phyloP scores from a whole-genome alignment of 805 yeast species.

The Blastobotrys parvus region DNA sequence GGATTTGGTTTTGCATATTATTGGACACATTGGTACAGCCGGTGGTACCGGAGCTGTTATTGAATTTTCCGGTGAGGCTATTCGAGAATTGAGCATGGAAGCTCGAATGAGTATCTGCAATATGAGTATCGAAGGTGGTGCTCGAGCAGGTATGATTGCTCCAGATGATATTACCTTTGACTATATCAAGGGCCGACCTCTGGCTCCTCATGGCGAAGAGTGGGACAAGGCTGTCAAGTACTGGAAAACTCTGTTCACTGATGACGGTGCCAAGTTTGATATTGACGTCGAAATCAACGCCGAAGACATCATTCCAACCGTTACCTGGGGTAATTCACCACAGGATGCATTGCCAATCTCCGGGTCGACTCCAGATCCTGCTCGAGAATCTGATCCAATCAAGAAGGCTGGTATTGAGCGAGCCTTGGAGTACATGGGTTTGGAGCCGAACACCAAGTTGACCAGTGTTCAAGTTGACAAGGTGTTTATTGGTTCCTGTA shows the following conservation, averaged over 20 bases:
- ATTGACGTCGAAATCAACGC: conserved; percentile 74
- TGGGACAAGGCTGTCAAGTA: conserved; percentile 91
- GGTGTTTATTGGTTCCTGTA: conserved; percentile 96
- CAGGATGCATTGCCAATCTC: conserved; percentile 97
- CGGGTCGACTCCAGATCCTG: conserved; percentile 85
- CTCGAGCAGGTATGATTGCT: conserved; percentile 98
- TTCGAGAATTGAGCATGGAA: conserved; percentile 84
- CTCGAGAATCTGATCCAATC: conserved; percentile 51
- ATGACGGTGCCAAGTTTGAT: conserved; percentile 86
- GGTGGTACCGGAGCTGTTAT: conserved; percentile 98
- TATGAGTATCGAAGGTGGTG: conserved; percentile 99
- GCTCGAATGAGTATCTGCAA: conserved; percentile 99
- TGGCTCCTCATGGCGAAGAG: conserved; percentile 88
- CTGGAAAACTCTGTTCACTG: conserved; percentile 85
- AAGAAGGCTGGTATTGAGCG: conserved; percentile 80
- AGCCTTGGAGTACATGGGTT: conserved; percentile 88
- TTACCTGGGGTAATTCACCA: conserved; percentile 99
- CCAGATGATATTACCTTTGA: conserved; percentile 88
- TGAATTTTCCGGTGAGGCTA: conserved; percentile 95
- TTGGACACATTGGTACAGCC: conserved; percentile 96
- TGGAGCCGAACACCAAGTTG: conserved; percentile 73
- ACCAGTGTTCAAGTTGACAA: conserved; percentile 74
- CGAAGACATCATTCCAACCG: conserved; percentile 83
- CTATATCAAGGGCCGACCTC: conserved; percentile 86
- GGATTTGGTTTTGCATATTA: conserved; percentile 88